These are phyloP conservation scores for Laguncularia racemosa DNA, from an alignment of 345 rosid genomes.

Conservation along the genomic window DNA sequence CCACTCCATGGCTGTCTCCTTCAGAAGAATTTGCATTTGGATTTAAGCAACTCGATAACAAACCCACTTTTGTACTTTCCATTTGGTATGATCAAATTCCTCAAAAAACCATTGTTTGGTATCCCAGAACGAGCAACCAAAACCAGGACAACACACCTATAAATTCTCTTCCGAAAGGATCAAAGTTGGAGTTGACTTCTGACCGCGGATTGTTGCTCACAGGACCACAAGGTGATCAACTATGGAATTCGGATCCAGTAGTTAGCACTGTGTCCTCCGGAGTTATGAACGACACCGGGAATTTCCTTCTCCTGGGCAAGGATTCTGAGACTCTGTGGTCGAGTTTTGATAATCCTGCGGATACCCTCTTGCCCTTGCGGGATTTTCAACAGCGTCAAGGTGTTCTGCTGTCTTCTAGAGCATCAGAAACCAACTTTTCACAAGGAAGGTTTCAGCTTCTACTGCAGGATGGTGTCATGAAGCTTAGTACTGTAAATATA, in stretches of 20 bases:
- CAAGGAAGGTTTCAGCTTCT: slow-evolving; percentile 18
- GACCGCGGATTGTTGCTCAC: slow-evolving; percentile 14
- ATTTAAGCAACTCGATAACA: slow-evolving; percentile 5
- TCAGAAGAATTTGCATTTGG: slow-evolving; percentile 26
- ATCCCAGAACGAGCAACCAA: not conserved
- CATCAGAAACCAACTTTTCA: slow-evolving; percentile 10
- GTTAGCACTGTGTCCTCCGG: slow-evolving; percentile 7
- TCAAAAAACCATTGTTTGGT: slow-evolving; percentile 17
- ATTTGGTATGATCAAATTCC: slow-evolving; percentile 23
- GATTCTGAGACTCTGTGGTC: slow-evolving; percentile 14
- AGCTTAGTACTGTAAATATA: slow-evolving; percentile 11
- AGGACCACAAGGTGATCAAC: slow-evolving; percentile 6
- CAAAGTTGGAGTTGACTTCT: slow-evolving; percentile 15
- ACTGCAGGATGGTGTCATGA: slow-evolving; percentile 3
- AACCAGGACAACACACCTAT: no score
- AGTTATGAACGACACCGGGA: slow-evolving; percentile 17
- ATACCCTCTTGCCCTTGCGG: slow-evolving; percentile 25
- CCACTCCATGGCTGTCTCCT: slow-evolving; percentile 18
- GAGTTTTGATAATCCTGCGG: slow-evolving; percentile 24
- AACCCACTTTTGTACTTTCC: slow-evolving; percentile 17
- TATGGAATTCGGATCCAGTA: slow-evolving; percentile 12
- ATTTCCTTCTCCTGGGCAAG: slow-evolving; percentile 8
- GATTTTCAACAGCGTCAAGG: not conserved
- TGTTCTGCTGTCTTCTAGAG: slow-evolving; percentile 7
- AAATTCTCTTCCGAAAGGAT: slow-evolving; percentile 6